A percentile compares a stretch with the other conserved stretches of the same genome.
Evolutionary conservation across 2,329 filamentous ascomycete species (phyloP).

Genomic region (Scedosporium boydii): DNA sequence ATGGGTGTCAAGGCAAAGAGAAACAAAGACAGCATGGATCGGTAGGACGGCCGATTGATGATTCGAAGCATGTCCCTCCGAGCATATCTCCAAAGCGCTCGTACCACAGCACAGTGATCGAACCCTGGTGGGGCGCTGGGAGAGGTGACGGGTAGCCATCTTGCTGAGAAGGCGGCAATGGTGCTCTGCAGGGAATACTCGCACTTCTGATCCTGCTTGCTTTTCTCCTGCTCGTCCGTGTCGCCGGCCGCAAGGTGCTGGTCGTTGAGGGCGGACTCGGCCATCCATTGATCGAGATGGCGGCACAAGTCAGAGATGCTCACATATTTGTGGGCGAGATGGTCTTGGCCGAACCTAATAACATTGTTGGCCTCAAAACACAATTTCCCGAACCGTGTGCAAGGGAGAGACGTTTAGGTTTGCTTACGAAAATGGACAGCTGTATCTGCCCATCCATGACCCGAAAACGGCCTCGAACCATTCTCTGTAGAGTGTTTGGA

Average conservation of each 20-base stretch:
- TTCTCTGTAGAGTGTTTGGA: slow-evolving; percentile 21
- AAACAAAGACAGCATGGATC: slow-evolving; percentile 28
- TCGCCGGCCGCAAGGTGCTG: background rate
- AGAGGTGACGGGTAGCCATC: slow-evolving; percentile 19
- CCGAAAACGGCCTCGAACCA: slow-evolving; percentile 30
- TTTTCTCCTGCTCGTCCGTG: slow-evolving; percentile 7
- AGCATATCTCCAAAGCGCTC: slow-evolving; percentile 23
- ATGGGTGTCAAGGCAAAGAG: slow-evolving; percentile 30
- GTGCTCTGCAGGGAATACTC: slow-evolving; percentile 18
- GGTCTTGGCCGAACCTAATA: slow-evolving; percentile 15
- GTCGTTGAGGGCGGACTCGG: slow-evolving; percentile 13
- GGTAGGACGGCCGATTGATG: slow-evolving; percentile 30
- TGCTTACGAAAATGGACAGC: slow-evolving; percentile 30
- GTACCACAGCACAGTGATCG: slow-evolving; percentile 12
- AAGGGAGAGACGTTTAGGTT: slow-evolving; percentile 2
- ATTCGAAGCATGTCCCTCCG: slow-evolving; percentile 28
- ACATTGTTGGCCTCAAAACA: slow-evolving; percentile 5
- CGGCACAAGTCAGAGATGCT: slow-evolving; percentile 19
- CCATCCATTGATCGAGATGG: slow-evolving; percentile 25
- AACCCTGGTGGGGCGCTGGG: background rate
- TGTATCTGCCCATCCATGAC: slow-evolving; percentile 30
- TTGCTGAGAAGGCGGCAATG: slow-evolving; percentile 18
- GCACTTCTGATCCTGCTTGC: slow-evolving; percentile 14
- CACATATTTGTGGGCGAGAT: slow-evolving; percentile 18
- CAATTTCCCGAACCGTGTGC: slow-evolving; percentile 4